Evolutionary conservation across 352 stramenopile species (phyloP), one percentile per base, ranked within the genome.

Genomic region (Phytophthora ramorum): DNA sequence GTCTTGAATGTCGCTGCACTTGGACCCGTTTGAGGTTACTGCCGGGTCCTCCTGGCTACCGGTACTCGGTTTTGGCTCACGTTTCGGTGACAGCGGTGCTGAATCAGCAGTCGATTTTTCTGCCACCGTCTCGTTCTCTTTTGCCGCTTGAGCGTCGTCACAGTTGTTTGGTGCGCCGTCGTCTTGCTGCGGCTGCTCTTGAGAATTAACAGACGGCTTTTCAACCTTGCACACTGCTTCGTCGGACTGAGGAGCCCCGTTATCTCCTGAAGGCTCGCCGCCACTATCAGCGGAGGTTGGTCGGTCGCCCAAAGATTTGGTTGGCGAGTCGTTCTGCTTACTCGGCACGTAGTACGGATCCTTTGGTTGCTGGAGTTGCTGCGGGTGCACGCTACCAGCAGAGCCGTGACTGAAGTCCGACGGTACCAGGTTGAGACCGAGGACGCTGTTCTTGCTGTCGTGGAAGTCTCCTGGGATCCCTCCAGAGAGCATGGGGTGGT

Each of bases 401-500:
- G 52, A 13, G 19, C 53, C 43, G 2, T 83, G 71, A 48, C 52
- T 68, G 55, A 92, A 90, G 50, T 93, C 83, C 0, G 80, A 87
- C n/a, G 82, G 76, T 35, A 87, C 74, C 12, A 91, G 54, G 56
- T 79, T 91, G 5, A 90, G 57, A 16, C 85, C 85, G 17, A 93
- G 58, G 14, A 87, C 79, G 13, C 80, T 75, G 65, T 75, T 90
- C 58, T 89, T 85, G 41, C 76, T 79, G 52, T 87, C 71, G 12
- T 77, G 69, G 22, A 83, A 73, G n/a, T 77, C 59, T 40, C 55
- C 62, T 2, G 64, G 32, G 32, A 78, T 55, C 1, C 62, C 52
- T 44, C 63, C 50, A 52, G 58, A 19, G 24, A 71, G 63, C 59
- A 83, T 76, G 17, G 63, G 60, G 50, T 88, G 78, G 26, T 91